Evolutionary conservation across 306 rosid genomes (phyloP).

Genomic region (Quercus aquifolioides): DNA sequence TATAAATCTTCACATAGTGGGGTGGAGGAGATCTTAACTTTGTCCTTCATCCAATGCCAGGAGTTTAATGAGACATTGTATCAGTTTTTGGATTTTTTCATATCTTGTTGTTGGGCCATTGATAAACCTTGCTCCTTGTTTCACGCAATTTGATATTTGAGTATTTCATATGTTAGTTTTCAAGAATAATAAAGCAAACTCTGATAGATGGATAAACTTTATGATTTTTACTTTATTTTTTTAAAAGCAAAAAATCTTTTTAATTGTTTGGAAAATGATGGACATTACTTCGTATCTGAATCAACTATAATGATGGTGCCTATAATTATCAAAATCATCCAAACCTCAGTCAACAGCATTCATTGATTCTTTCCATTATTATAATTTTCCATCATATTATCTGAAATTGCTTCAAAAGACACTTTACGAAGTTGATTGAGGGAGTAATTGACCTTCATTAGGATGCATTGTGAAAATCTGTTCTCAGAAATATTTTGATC

Average conservation of each 20-base stretch:
- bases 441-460: not conserved
- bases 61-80: not conserved
- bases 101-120: too few species aligned
- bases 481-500: not conserved
- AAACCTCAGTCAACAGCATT: not conserved
- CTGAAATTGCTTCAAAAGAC: not conserved
- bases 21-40: too few species aligned
- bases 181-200: not conserved
- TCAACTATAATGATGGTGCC: too few species aligned
- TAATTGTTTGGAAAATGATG: not conserved
- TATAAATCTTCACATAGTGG: too few species aligned
- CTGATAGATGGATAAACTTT: not conserved
- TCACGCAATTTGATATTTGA: too few species aligned
- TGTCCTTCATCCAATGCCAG: not conserved
- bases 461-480: not conserved
- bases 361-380: not conserved
- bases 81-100: too few species aligned
- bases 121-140: too few species aligned
- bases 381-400: not conserved
- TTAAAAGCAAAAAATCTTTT: too few species aligned
- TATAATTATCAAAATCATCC: not conserved
- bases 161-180: not conserved
- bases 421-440: too few species aligned
- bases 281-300: not conserved
- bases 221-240: too few species aligned